These are phyloP conservation scores for Phaeosphaeriaceae sp. DNA, from an alignment of 2,329 filamentous ascomycete species.

Conservation along the genomic window DNA sequence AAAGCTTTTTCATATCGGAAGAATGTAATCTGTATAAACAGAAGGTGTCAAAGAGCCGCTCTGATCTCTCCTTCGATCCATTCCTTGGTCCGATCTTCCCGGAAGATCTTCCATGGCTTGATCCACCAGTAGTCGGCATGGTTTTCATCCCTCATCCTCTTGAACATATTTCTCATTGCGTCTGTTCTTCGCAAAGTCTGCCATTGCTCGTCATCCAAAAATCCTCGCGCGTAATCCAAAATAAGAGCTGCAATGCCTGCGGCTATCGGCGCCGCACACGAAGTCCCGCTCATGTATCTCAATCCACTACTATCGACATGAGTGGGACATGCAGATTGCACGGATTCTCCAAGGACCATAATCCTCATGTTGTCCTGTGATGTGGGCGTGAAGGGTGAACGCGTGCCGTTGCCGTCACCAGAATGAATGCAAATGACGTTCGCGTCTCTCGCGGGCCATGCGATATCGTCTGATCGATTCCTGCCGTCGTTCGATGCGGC, in stretches of 20 bases:
- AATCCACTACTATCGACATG: not conserved
- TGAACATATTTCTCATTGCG: conserved; percentile 1
- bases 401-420: not conserved
- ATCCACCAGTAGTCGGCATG: conserved; percentile 6
- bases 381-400: not conserved
- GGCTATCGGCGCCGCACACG: conserved; percentile 1
- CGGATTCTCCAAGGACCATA: conserved; percentile 3
- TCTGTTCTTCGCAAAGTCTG: not conserved
- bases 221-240: conserved; percentile 1
- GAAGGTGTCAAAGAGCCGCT: not conserved
- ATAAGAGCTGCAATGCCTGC: conserved; percentile 2
- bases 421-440: conserved; percentile 8
- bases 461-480: not conserved
- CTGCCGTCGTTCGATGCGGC: conserved; percentile 10
- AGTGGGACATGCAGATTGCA: not conserved
- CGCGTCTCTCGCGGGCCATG: conserved; percentile 3
- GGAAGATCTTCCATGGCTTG: conserved; percentile 4
- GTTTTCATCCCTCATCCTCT: not conserved
- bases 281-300: conserved; percentile 1
- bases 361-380: conserved; percentile 2
- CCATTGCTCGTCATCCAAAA: conserved; percentile 1
- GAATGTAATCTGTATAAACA: not conserved
- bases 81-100: not conserved
- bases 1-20: too few relatives aligned
- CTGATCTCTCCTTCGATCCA: conserved; percentile 7